phyloP scores from a whole-genome alignment of 1,284 basidiomycete species.

The Cerrena zonata region DNA sequence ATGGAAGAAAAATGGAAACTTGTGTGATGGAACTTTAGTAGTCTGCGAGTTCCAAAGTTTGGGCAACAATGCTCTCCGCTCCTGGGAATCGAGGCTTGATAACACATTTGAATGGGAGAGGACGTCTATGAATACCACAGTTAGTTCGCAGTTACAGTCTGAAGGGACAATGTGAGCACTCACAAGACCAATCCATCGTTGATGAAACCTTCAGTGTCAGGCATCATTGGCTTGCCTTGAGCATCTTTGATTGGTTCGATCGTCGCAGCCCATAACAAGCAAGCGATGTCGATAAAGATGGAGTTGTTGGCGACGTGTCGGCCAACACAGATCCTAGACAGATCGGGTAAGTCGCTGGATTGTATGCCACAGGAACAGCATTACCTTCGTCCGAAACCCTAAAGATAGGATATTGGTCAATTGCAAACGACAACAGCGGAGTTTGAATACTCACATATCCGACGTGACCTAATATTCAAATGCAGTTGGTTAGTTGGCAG shows the following conservation, averaged over 20 bases:
- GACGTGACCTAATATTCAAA: neutral
- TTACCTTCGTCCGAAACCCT: neutral
- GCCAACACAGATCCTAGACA: slow-evolving; percentile 9
- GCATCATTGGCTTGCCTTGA: slow-evolving; percentile 2
- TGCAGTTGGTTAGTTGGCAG: neutral
- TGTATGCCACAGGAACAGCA: neutral
- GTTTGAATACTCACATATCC: neutral
- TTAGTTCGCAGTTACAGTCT: neutral
- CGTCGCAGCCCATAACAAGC: slow-evolving; percentile 10
- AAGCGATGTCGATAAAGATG: slow-evolving; percentile 9
- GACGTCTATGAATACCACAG: neutral
- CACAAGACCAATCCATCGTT: slow-evolving; percentile 1
- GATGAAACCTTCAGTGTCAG: neutral
- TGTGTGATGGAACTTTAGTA: too few species aligned
- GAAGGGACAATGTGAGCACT: neutral
- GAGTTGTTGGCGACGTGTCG: slow-evolving; percentile 6
- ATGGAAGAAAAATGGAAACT: too few species aligned
- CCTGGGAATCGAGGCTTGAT: neutral
- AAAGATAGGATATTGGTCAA: neutral
- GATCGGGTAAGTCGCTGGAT: neutral
- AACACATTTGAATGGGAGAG: neutral
- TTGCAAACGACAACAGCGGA: neutral
- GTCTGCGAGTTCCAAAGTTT: neutral
- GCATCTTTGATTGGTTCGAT: slow-evolving; percentile 1
- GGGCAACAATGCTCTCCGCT: neutral